Conservation (phyloP, 192 early-diverging fungal species). For the Geranomyces variabilis region DNA sequence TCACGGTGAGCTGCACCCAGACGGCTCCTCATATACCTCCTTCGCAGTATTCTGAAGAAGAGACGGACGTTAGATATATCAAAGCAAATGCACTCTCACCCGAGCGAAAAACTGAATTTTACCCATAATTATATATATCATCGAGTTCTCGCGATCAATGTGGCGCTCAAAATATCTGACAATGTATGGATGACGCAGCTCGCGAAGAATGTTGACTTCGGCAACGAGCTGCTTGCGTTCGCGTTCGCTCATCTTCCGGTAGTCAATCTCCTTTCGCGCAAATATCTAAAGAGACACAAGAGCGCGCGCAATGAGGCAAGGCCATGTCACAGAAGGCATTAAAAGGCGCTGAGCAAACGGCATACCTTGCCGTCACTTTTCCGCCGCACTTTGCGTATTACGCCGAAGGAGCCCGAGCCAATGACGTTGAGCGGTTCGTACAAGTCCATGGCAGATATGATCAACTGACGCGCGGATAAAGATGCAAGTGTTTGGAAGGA, state of each 20-base stretch:
- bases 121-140: conserved; percentile 79
- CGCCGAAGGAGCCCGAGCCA: conserved; percentile 73
- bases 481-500: too few species aligned
- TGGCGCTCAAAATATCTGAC: conserved; percentile 72
- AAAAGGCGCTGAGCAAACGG: neutral
- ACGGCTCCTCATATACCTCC: conserved; percentile 44
- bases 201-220: conserved; percentile 75
- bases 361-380: conserved; percentile 71
- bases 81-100: neutral
- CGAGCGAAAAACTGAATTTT: too few species aligned
- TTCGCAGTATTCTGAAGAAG: conserved; percentile 67
- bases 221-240: conserved; percentile 75
- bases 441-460: conserved; percentile 42
- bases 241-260: conserved; percentile 72
- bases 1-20: neutral
- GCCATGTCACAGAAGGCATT: neutral
- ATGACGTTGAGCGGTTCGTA: conserved; percentile 70
- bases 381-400: conserved; percentile 70
- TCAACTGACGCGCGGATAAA: too few species aligned
- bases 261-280: conserved; percentile 80
- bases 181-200: conserved; percentile 73
- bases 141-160: conserved; percentile 65
- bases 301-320: neutral
- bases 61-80: neutral
- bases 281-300: conserved; percentile 51